Evolutionary conservation across 1,284 basidiomycete species (phyloP), one percentile per base, ranked within the genome.

Genomic region (Cerrena zonata): DNA sequence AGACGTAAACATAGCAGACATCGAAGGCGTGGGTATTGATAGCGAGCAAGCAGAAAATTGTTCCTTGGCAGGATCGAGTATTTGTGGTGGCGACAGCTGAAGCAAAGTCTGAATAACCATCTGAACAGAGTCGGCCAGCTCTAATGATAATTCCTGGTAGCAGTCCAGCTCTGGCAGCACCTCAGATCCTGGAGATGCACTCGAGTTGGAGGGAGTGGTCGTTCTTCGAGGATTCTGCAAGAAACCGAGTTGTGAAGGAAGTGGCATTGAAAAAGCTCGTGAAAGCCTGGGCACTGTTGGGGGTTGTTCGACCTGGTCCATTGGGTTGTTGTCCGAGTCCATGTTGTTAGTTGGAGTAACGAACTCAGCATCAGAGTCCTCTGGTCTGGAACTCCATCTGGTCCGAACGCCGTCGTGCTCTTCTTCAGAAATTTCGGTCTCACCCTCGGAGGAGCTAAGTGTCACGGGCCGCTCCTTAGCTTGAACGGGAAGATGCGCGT

Each of bases 41-140:
- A 94, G 69, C 0, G 91, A 80, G 65, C 89, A 94, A 24, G 89
- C 86, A 2, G 91, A 86, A 62, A 92, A 89, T 63, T 93, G 91
- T 64, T 94, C 92, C 65, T 89, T 93, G 4, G 86, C 85, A n/a
- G 88, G 83, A 62, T 94, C 92, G 27, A 94, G 77, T n/a, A 94
- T 71, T 64, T 94, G 91, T 0, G 87, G 80, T 1, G 92, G 91
- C 0, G 89, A 89, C 51, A 94, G 76, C 62, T 93, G 91, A 2
- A 94, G 76, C 56, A 95, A 77, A 0, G 89, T 94, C 64, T 94
- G 91, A 30, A 94, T 86, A 49, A 90, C 80, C 69, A 86, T 82
- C 68, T 94, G 91, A 13, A 92, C 80, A 3, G 86, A 86, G 67
- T 94, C 91, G 5, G 91, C 91, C 5, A 94, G 76, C 67, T 95